Conservation (phyloP, 176 grass and related monocot species). For the Hsuehochloa calcarea region DNA sequence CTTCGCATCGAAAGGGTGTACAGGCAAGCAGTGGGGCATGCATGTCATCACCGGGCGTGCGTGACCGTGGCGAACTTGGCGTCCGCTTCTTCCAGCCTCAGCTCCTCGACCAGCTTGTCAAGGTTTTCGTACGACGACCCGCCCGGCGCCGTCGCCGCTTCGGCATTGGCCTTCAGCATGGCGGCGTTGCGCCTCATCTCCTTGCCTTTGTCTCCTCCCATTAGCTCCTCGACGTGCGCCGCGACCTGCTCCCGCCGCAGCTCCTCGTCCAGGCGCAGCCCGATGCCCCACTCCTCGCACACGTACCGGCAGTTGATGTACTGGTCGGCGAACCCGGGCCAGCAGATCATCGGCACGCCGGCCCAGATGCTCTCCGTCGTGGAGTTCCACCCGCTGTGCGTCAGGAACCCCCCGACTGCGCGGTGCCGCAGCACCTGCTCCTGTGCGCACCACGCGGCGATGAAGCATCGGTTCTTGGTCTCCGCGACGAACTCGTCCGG, state of each 20-base stretch:
- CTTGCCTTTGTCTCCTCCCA: not conserved
- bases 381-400: constrained; percentile 75
- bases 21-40: not conserved
- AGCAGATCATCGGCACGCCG: constrained; percentile 59
- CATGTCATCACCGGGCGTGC: not conserved
- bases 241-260: constrained; percentile 35
- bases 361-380: constrained; percentile 50
- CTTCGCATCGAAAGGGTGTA: not conserved
- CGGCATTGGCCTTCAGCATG: constrained; percentile 14
- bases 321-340: constrained; percentile 57
- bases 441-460: constrained; percentile 58
- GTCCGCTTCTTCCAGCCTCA: not conserved
- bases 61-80: not conserved
- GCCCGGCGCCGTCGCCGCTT: constrained; percentile 12
- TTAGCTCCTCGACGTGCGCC: constrained; percentile 31
- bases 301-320: constrained; percentile 58
- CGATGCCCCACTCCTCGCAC: constrained; percentile 49
- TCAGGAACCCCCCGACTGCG: constrained; percentile 56
- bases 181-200: constrained; percentile 26
- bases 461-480: constrained; percentile 21
- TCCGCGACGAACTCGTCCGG: constrained; percentile 15
- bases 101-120: constrained; percentile 12
- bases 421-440: constrained; percentile 56
- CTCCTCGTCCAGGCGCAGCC: constrained; percentile 39
- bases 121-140: constrained; percentile 42